These are phyloP conservation scores for Quercus rubra DNA, from an alignment of 306 rosid genomes.

Conservation along the genomic window DNA sequence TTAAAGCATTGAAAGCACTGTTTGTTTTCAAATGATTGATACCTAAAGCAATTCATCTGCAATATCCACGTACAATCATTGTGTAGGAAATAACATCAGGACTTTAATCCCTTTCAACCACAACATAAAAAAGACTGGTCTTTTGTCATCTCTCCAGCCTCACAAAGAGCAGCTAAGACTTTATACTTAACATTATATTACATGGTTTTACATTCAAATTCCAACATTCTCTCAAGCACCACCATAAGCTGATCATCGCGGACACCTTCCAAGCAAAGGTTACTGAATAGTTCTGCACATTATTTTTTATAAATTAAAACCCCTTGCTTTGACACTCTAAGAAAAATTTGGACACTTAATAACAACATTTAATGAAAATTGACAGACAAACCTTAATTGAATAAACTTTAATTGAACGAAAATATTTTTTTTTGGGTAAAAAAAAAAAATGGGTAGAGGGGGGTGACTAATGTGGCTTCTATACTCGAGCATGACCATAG, in stretches of 20 bases:
- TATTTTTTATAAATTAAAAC: constrained; percentile 26
- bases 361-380: too few relatives aligned
- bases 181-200: constrained; percentile 35
- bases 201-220: constrained; percentile 44
- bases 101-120: constrained; percentile 33
- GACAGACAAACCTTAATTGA: rapidly evolving
- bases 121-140: constrained; percentile 52
- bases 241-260: constrained; percentile 22
- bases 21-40: too few relatives aligned
- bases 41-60: constrained; percentile 44
- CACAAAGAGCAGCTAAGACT: constrained; percentile 57
- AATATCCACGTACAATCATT: constrained; percentile 63
- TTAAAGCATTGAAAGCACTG: too few relatives aligned
- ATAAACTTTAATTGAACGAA: too few relatives aligned
- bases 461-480: rapidly evolving
- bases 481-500: rapidly evolving
- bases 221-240: constrained; percentile 42
- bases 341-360: constrained; percentile 20
- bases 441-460: too few relatives aligned
- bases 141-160: constrained; percentile 38
- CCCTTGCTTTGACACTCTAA: constrained; percentile 43
- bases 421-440: too few relatives aligned
- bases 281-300: constrained; percentile 45
- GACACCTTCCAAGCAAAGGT: constrained; percentile 48
- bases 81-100: constrained; percentile 72